Evolutionary conservation across 306 rosid species (phyloP).

Genomic region (Lathyrus oleraceus): DNA sequence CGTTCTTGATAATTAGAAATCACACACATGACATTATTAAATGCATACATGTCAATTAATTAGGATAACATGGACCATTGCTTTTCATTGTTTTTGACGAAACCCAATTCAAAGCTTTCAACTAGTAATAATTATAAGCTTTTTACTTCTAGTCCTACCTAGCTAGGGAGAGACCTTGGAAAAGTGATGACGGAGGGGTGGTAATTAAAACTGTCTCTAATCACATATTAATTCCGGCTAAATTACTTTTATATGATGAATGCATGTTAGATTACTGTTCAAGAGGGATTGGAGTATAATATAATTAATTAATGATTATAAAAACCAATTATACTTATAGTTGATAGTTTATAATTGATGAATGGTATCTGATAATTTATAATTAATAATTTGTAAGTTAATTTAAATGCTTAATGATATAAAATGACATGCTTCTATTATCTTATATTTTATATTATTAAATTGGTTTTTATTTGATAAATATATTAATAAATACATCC

Average conservation of each 20-base stretch:
- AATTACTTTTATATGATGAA: neutral
- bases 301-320: too few species aligned
- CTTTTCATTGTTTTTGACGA: conserved; percentile 32
- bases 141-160: conserved; percentile 4
- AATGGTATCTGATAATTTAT: too few species aligned
- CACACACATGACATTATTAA: conserved; percentile 11
- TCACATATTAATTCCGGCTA: conserved; percentile 6
- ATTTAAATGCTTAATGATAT: too few species aligned
- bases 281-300: conserved; percentile 14
- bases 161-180: conserved; percentile 3
- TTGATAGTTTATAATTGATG: too few species aligned
- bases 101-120: conserved; percentile 33
- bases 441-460: too few species aligned
- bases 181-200: neutral
- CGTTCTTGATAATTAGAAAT: conserved; percentile 2
- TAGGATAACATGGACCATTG: conserved; percentile 29
- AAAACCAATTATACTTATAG: too few species aligned
- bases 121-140: conserved; percentile 11
- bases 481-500: too few species aligned
- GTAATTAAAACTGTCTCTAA: neutral
- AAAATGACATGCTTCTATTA: too few species aligned
- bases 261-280: conserved; percentile 23
- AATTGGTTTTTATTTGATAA: too few species aligned
- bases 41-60: conserved; percentile 9
- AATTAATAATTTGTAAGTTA: too few species aligned